phyloP scores from a whole-genome alignment of 2,329 filamentous ascomycete genomes.

The Pseudopithomyces chartarum region DNA sequence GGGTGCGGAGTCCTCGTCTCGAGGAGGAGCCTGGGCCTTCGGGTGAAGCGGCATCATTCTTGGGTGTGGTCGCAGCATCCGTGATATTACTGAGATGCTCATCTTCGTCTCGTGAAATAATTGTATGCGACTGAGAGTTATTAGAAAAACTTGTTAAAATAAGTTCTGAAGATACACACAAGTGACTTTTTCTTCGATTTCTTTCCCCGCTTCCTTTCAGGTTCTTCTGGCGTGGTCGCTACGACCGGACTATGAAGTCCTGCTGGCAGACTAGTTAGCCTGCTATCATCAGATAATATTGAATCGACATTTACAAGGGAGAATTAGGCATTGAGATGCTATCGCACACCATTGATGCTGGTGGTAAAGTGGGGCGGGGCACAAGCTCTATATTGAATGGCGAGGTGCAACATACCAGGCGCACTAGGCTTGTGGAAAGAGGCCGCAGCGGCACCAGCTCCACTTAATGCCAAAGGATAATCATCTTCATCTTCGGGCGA shows the following conservation, averaged over 20 bases:
- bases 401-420: slow-evolving; percentile 28
- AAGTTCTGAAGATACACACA: slow-evolving; percentile 15
- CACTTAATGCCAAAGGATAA: slow-evolving; percentile 27
- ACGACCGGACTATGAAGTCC: slow-evolving; percentile 16
- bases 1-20: slow-evolving; percentile 37
- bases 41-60: slow-evolving; percentile 26
- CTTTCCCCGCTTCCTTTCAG: slow-evolving; percentile 28
- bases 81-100: slow-evolving; percentile 13
- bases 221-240: slow-evolving; percentile 15
- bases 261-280: slow-evolving; percentile 12
- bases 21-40: slow-evolving; percentile 23
- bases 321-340: background rate
- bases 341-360: background rate
- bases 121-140: slow-evolving; percentile 25
- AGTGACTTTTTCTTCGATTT: slow-evolving; percentile 28
- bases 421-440: slow-evolving; percentile 29
- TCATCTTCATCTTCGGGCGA: slow-evolving; percentile 37
- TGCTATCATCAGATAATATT: background rate
- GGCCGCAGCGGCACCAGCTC: slow-evolving; percentile 16
- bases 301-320: background rate
- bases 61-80: slow-evolving; percentile 6
- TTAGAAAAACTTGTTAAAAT: slow-evolving; percentile 4
- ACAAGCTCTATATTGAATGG: slow-evolving; percentile 8
- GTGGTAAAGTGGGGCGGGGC: slow-evolving; percentile 11
- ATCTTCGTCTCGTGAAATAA: slow-evolving; percentile 13